A percentile compares a stretch with the other conserved stretches of the same genome.
Evolutionary conservation across 2,329 filamentous ascomycete species (phyloP).

Genomic region (Bipolaris oryzae): DNA sequence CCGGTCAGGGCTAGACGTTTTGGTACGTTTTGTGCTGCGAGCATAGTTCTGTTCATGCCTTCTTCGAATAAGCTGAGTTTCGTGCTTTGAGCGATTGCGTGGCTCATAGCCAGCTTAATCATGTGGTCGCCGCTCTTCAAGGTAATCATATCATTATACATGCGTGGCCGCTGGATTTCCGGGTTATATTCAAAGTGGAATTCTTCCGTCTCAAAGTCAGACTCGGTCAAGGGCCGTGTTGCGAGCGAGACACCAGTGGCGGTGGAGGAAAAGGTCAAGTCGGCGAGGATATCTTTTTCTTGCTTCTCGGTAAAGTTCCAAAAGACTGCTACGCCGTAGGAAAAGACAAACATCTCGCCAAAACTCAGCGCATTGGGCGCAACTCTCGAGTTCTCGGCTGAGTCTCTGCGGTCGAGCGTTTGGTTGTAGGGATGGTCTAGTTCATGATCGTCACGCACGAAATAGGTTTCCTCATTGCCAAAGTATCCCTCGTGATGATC

Average conservation of each 20-base stretch:
- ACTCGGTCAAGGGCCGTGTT: slow-evolving; percentile 79
- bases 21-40: slow-evolving; percentile 88
- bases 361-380: slow-evolving; percentile 76
- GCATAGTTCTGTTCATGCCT: slow-evolving; percentile 92
- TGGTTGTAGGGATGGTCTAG: slow-evolving; percentile 30
- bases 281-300: slow-evolving; percentile 94
- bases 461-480: slow-evolving; percentile 70
- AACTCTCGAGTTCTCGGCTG: slow-evolving; percentile 55
- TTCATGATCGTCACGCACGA: slow-evolving; percentile 47
- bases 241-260: slow-evolving; percentile 71
- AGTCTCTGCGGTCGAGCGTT: slow-evolving; percentile 29
- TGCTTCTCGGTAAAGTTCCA: slow-evolving; percentile 98
- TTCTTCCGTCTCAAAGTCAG: slow-evolving; percentile 95
- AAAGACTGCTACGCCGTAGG: slow-evolving; percentile 95
- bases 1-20: slow-evolving; percentile 88
- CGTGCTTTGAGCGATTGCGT: slow-evolving; percentile 96
- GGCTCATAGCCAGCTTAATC: slow-evolving; percentile 97
- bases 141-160: slow-evolving; percentile 99
- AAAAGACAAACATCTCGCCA: slow-evolving; percentile 96
- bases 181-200: slow-evolving; percentile 98
- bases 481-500: slow-evolving; percentile 93
- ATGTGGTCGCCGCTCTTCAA: slow-evolving; percentile 94
- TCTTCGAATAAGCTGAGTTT: slow-evolving; percentile 97
- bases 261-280: slow-evolving; percentile 84
- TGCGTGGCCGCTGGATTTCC: slow-evolving; percentile 81